Evolutionary conservation across 805 yeast genomes (phyloP).

Genomic region (Saturnispora diversa): DNA sequence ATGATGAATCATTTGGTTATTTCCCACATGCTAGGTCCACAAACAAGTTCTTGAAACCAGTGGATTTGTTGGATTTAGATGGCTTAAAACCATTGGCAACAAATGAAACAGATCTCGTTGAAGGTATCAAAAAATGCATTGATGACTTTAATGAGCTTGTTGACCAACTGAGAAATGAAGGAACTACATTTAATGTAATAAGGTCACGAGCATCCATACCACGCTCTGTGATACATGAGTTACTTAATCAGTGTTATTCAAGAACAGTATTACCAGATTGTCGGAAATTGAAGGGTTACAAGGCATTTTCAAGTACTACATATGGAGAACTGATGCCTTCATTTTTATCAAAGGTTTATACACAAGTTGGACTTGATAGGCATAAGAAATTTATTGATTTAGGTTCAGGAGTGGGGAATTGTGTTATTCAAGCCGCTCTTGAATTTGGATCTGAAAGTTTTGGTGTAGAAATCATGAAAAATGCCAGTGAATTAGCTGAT

Average conservation of each 20-base stretch:
- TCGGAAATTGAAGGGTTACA: conserved; percentile 54
- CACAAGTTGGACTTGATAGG: conserved; percentile 46
- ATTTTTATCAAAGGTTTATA: conserved; percentile 60
- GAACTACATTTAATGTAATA: conserved; percentile 18
- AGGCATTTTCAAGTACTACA: conserved; percentile 83
- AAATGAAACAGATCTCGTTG: conserved; percentile 4
- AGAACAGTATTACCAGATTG: conserved; percentile 75
- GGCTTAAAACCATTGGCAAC: not conserved
- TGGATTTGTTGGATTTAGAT: not conserved
- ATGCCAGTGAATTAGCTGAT: conserved; percentile 63
- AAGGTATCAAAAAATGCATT: conserved; percentile 21
- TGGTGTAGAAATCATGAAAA: conserved; percentile 85
- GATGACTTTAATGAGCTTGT: conserved; percentile 39
- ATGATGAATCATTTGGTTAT: not conserved
- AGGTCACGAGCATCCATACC: conserved; percentile 27
- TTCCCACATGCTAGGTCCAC: not conserved
- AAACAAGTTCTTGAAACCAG: not conserved
- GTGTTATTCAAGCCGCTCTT: conserved; percentile 80
- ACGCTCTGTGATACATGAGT: conserved; percentile 48
- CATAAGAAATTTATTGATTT: conserved; percentile 67
- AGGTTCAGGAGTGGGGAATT: conserved; percentile 93
- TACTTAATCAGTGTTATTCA: conserved; percentile 64
- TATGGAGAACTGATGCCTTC: conserved; percentile 85
- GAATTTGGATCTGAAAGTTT: conserved; percentile 79
- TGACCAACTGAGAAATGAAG: conserved; percentile 29